Conservation (phyloP, 2,329 filamentous ascomycete species). For the Diaporthe caulivora region DNA sequence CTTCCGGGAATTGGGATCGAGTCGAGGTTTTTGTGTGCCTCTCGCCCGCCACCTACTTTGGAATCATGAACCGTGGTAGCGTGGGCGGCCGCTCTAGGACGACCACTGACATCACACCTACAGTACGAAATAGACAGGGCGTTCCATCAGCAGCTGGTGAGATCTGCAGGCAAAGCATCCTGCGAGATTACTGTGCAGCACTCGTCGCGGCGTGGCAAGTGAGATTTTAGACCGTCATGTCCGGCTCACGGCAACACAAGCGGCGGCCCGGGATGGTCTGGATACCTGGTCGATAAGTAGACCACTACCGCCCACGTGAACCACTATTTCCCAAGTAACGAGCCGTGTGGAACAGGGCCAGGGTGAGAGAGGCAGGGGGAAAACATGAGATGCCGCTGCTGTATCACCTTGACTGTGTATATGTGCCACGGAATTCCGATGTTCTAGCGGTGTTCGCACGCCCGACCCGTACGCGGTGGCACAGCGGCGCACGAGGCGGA, state of each 20-base stretch:
- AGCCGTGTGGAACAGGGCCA: neutral
- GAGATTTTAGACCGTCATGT: conserved; percentile 8
- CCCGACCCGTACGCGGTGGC: neutral
- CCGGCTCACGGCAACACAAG: conserved; percentile 11
- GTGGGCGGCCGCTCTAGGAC: neutral
- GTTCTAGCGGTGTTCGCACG: conserved; percentile 27
- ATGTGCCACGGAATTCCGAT: conserved; percentile 14
- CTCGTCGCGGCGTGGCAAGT: neutral
- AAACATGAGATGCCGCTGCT: neutral
- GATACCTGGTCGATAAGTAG: neutral
- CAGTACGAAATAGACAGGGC: neutral
- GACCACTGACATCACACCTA: neutral
- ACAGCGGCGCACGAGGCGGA: conserved; percentile 26
- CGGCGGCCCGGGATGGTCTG: neutral
- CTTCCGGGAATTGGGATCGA: neutral
- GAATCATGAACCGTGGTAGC: neutral
- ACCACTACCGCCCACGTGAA: neutral
- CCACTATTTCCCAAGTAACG: too few relatives aligned
- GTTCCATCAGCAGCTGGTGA: neutral
- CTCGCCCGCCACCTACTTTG: too few relatives aligned
- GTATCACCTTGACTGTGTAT: conserved; percentile 7
- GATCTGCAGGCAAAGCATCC: neutral
- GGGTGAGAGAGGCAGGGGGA: neutral
- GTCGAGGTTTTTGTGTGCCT: neutral
- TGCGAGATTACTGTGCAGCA: neutral